Conservation (phyloP, 2,329 filamentous ascomycete genomes). For the Alternaria ventricosa region DNA sequence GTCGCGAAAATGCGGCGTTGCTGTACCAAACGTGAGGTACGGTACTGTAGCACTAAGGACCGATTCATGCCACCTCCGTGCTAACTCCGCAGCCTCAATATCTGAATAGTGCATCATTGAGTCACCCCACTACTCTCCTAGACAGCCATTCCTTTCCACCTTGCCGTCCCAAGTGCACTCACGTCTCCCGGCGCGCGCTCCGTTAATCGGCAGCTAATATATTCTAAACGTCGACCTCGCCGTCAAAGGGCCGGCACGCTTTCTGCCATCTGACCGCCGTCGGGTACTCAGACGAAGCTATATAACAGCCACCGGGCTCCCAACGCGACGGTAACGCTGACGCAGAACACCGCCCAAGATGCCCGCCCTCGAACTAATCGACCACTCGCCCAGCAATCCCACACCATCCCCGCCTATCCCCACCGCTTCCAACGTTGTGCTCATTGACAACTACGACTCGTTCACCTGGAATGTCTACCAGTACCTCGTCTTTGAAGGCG, state of each 20-base stretch:
- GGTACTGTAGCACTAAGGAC: neutral
- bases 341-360: constrained; percentile 37
- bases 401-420: constrained; percentile 73
- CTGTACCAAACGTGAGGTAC: neutral
- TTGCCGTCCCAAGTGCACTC: neutral
- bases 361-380: constrained; percentile 62
- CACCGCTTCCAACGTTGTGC: constrained; percentile 85
- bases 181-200: neutral
- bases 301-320: neutral
- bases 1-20: neutral
- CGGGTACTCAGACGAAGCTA: neutral
- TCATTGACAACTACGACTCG: constrained; percentile 99
- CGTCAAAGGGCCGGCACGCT: constrained; percentile 1
- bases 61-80: constrained; percentile 15
- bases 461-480: constrained; percentile 99
- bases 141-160: constrained; percentile 1
- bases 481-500: constrained; percentile 95
- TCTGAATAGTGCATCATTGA: constrained; percentile 16
- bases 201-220: neutral
- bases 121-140: constrained; percentile 17
- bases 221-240: neutral
- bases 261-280: neutral
- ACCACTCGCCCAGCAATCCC: constrained; percentile 88
- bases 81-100: constrained; percentile 20
- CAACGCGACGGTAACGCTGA: neutral